A percentile compares a stretch with the other conserved stretches of the same genome.
phyloP scores from a whole-genome alignment of 306 rosid species.

The Cucurbita pepo region DNA sequence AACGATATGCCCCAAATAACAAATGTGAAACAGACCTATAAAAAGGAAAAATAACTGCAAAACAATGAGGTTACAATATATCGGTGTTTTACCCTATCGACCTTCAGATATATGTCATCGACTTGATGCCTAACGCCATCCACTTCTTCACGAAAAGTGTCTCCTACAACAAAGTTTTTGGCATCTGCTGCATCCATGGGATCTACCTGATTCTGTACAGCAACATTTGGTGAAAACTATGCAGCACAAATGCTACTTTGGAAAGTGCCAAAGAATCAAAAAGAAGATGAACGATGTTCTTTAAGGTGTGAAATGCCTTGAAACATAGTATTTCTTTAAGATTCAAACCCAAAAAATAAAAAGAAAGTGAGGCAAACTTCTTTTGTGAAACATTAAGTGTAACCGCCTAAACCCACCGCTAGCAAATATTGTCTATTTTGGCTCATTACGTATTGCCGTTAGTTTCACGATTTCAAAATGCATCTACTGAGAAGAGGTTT shows the following conservation, averaged over 20 bases:
- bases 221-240: not conserved
- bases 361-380: not conserved
- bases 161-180: constrained; percentile 8
- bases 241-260: not conserved
- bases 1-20: not conserved
- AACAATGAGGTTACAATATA: not conserved
- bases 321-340: not conserved
- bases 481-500: too few relatives aligned
- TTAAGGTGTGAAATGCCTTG: not conserved
- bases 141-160: constrained; percentile 14
- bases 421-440: too few relatives aligned
- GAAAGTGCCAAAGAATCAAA: not conserved
- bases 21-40: not conserved
- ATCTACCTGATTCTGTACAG: constrained; percentile 19
- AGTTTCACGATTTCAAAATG: too few relatives aligned
- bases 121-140: constrained; percentile 36
- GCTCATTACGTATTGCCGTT: too few relatives aligned
- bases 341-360: not conserved
- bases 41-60: not conserved
- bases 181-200: constrained; percentile 17
- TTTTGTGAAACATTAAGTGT: not conserved
- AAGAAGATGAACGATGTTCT: not conserved
- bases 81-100: constrained; percentile 29
- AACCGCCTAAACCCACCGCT: too few relatives aligned
- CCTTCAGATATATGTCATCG: constrained; percentile 32